Evolutionary conservation across 371 early-diverging fungal genomes (phyloP), one percentile per base, ranked within the genome.

Genomic region (Funneliformis caledonium): DNA sequence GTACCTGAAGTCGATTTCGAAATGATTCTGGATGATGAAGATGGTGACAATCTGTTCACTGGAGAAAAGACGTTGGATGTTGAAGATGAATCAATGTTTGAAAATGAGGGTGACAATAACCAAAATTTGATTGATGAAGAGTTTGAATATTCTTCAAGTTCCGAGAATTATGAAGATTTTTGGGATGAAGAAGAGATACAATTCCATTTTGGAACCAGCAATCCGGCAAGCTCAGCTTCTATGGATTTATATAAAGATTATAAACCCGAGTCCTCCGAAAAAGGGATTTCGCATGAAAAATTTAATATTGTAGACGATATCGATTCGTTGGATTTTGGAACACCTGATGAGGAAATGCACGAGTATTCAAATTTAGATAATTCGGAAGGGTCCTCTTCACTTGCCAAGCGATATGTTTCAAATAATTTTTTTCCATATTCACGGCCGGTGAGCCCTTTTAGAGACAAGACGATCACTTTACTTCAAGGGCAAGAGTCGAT

Each of bases 81-180:
- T 70, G 33, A 65, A 22, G 67, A 65, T 31, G 72, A 72, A 72
- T 43, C 43, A 43, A 19, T 47, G 22, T 72, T 72, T 72, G 72
- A 72, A 4, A 37, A 9, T 37, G 43, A 19, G 33, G 4, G 22
- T 43, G 48, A 72, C 43, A 33, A 65, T 65, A 16, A 65, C 11
- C 65, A 31, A 65, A 37, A 31, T 65, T 65, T 65, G 31, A 12
- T 12, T 37, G 42, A 65, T n/a, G 22, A 33, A 22, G 72, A 42
- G n/a, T 47, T 72, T 19, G 43, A 48, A n/a, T 10, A 72, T 7
- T 22, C 72, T 10, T 72, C 72, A 42, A 12, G 31, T 43, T 72
- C 48, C 22, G 72, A 65, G 31, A 26, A 72, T 43, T 12, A 42
- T 72, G 48, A 72, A 42, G 45, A 72, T 26, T 72, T 72, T 48